Base-by-base conservation (phyloP, 768 basidiomycete species). In the Xerocomellus chrysenteron region DNA sequence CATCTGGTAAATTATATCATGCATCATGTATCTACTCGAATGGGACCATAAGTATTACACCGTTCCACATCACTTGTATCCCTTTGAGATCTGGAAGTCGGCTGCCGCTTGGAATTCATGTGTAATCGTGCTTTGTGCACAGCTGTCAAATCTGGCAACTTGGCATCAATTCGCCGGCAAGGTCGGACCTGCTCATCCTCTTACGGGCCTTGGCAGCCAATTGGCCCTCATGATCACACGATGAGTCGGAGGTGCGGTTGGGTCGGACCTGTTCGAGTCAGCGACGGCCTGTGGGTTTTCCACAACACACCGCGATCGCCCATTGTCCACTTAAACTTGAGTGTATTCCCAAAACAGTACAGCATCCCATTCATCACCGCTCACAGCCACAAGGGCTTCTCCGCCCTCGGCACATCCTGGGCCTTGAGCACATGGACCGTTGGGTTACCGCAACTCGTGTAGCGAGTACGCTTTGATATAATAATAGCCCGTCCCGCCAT, bases 141-240 rank as follows among this genome's bases (percentile, higher is more conserved):
- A 51, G 54, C 28, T 36, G 35, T 36, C 35, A 36, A 21, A 14
- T 14, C 13, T 36, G 14, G 33, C 32, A 32, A 32, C 32, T 14
- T 35, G 35, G 35, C 30, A 45, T 54, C 32, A 42, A 21, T 10
- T 40, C 7, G 10, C 61, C 62, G 62, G 42, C 16, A 17, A 59
- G 3, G 41, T 40, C 62, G 62, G 58, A 33, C 30, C 1, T 21
- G 7, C n/a, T n/a, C 13, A 5, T 12, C 32, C 7, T 32, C 32
- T 32, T 32, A 7, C 32, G 32, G 2, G 9, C 30, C 10, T 54
- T 52, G 33, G 37, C 24, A 16, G 24, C 30, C 37, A 50, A 37
- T 36, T 48, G 32, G 28, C 39, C 30, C 14, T 19, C 35, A 28
- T 28, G 26, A 28, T 28, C 26, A 12, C 35, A 36, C 35, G 35